Evolutionary conservation across 768 basidiomycete species (phyloP).

Genomic region (Chalciporus pseudorubinellus): DNA sequence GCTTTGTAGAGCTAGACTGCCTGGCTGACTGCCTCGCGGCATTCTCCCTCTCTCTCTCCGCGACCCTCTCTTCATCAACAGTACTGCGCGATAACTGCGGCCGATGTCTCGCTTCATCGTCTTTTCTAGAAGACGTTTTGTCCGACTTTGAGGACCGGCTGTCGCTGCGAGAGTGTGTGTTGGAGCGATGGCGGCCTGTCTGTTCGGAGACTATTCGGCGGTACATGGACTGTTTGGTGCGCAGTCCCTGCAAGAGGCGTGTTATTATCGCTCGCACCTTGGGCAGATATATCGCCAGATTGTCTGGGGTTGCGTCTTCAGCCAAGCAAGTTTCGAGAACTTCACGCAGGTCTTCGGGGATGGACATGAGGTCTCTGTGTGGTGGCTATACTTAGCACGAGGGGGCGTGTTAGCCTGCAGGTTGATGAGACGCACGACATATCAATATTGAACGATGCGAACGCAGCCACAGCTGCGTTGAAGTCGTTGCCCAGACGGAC

Average conservation of each 20-base stretch:
- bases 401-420: slow-evolving; percentile 7
- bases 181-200: slow-evolving; percentile 48
- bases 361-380: slow-evolving; percentile 75
- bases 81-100: slow-evolving; percentile 45
- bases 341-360: slow-evolving; percentile 85
- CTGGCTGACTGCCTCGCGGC: slow-evolving; percentile 41
- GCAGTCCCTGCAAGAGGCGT: slow-evolving; percentile 87
- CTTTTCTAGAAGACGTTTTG: slow-evolving; percentile 34
- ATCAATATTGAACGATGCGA: slow-evolving; percentile 78
- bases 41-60: slow-evolving; percentile 40
- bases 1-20: slow-evolving; percentile 39
- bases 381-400: slow-evolving; percentile 9
- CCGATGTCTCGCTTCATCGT: slow-evolving; percentile 46
- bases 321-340: slow-evolving; percentile 90
- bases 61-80: slow-evolving; percentile 37
- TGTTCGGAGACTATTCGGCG: slow-evolving; percentile 69
- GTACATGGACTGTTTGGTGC: slow-evolving; percentile 87
- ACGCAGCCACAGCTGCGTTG: slow-evolving; percentile 89
- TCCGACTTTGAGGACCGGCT: slow-evolving; percentile 56
- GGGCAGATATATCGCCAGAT: slow-evolving; percentile 87
- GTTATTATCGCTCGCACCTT: slow-evolving; percentile 91
- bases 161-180: slow-evolving; percentile 52
- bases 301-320: slow-evolving; percentile 83
- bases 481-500: slow-evolving; percentile 97
- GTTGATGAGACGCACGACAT: slow-evolving; percentile 72